Base-by-base conservation (phyloP, 2,329 filamentous ascomycete genomes). In the Aureobasidium zeae region DNA sequence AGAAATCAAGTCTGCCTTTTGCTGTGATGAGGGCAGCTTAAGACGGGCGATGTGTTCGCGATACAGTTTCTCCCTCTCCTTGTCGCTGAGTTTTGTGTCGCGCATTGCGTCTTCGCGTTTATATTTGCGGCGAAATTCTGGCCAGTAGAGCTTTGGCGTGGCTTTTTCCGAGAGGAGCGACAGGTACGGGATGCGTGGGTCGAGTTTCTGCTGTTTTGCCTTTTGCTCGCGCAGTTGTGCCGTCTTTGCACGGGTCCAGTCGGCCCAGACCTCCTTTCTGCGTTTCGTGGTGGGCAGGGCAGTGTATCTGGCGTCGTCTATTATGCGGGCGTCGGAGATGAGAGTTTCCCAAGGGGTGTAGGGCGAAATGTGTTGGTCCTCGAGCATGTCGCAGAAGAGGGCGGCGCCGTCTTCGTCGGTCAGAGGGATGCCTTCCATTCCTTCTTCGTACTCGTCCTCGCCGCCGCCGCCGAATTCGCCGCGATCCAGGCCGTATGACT, bases 131-230 rank as follows among this genome's bases (percentile, higher is more conserved):
- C 85, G 86, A 65, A 98, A 98, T 60, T 98, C 91, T 0, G 86
- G 82, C 91, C 91, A 98, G 69, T 94, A 98, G 1, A 98, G 72
- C 64, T 94, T 96, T 0, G 86, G 82, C 0, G 81, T 91, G 0
- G 88, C 89, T 52, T 86, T 76, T 36, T 81, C 76, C 50, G 89
- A 79, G 21, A 98, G 69, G 50, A 98, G 83, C 0, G 76, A 74
- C 48, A 96, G 67, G 60, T 93, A 98, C 1, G 81, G 78, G 51
- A 94, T 82, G 34, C 75, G 72, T 1, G 91, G 89, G 55, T 96
- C 87, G 51, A 77, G 77, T 66, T 86, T 89, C 62, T 83, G 82
- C 57, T 87, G 76, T 49, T 74, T 79, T 17, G 81, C 81, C 46
- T 84, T 80, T 55, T 76, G 74, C 52, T 84, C 81, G 58, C 81